Conservation (phyloP, 441 rosid genomes). For the Metrosideros polymorpha region DNA sequence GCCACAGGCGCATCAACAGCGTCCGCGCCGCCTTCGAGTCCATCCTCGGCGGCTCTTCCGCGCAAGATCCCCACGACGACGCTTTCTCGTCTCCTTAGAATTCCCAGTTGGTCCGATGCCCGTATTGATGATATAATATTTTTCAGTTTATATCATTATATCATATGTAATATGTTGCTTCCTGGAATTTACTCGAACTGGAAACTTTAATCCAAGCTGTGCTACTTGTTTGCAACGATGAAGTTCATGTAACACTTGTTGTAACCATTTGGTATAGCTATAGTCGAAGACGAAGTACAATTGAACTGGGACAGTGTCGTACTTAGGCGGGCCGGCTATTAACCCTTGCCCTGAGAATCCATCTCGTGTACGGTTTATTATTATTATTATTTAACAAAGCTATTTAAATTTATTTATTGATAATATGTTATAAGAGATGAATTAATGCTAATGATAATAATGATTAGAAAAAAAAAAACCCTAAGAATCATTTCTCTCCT, state of each 20-base stretch:
- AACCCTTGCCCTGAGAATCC: neutral
- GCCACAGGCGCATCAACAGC: slow-evolving; percentile 28
- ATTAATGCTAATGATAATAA: neutral
- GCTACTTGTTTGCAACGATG: neutral
- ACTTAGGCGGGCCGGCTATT: too few relatives aligned
- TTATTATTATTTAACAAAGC: neutral
- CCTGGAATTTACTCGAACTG: neutral
- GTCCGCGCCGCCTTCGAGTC: slow-evolving; percentile 19
- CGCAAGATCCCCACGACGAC: slow-evolving; percentile 17
- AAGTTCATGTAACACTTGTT: neutral
- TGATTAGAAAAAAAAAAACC: neutral
- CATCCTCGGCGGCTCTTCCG: slow-evolving; percentile 9
- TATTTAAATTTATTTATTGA: neutral
- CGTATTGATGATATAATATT: neutral
- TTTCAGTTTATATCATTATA: neutral
- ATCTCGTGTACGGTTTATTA: neutral
- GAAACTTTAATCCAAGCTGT: neutral
- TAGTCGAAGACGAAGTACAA: neutral
- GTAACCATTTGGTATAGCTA: neutral
- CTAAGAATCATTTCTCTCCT: neutral
- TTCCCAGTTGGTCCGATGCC: neutral
- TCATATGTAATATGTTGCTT: neutral
- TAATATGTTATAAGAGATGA: neutral
- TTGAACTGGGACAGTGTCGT: neutral
- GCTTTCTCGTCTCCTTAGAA: slow-evolving; percentile 40